Base-by-base conservation (phyloP, 257 asterid species). In the Solanum chmielewskii region DNA sequence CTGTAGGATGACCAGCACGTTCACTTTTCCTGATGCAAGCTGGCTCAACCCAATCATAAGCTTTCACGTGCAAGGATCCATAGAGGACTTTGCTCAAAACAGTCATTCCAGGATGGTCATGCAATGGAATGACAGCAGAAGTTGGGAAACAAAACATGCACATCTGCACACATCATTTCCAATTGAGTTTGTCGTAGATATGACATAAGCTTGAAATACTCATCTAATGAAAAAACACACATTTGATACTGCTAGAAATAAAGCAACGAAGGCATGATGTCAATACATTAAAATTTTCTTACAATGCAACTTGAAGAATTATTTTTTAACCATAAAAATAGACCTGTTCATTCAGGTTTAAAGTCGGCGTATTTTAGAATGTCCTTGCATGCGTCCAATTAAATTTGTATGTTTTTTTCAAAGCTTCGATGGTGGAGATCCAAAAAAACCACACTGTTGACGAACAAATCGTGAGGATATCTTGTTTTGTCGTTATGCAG, bases 41-140 rank as follows among this genome's bases (percentile, higher is more conserved):
- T 64, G 99, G 99, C 91, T 97, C 99, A 83, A 95, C 96, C 99
- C 99, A 97, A 56, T 97, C 99, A 86, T 94, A 97, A 88, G 92
- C 95, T 93, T 95, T 95, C 64, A 95, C 97, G 89, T 95, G 98
- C 93, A 95, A 92, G 86, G 99, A 97, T 89, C 99, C 99, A 90
- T 94, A 94, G 62, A 97, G 91, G 82, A 97, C 94, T 93, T 97
- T 97, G 95, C 99, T 97, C 85, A 95, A 89, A 56, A 97, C 99
- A 29, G 98, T 94, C 98, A 97, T 97, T 90, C 94, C 98, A 41
- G 98, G 98, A 93, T 97, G 98, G 82, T 94, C 96, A 89, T 97
- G 99, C 86, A 97, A 97, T 75, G 98, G 99, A 93, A 97, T 97
- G 85, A 95, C 97, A 31, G 98, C 90, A 62, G 99, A 97, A 45